These are phyloP conservation scores for Epichloe elymi DNA, from an alignment of 2,329 filamentous ascomycete species.

Conservation along the genomic window DNA sequence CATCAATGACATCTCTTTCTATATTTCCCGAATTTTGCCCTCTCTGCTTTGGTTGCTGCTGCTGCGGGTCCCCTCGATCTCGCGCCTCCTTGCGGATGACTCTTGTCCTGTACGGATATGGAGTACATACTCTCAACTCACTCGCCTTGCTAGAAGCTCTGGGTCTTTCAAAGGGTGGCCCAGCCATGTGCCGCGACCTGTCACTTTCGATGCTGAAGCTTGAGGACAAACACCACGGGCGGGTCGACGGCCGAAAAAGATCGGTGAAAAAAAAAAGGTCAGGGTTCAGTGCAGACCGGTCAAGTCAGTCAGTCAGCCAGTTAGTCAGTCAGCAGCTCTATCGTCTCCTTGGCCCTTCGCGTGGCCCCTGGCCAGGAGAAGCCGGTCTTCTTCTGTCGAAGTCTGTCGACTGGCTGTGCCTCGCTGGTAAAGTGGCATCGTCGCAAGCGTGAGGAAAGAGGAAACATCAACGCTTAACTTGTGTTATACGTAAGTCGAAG, in stretches of 20 bases:
- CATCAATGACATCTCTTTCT: neutral
- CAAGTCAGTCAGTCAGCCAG: neutral
- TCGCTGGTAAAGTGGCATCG: neutral
- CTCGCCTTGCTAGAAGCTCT: neutral
- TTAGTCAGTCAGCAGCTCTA: neutral
- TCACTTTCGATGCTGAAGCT: neutral
- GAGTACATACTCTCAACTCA: neutral
- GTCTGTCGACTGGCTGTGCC: neutral
- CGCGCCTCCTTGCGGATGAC: too few relatives aligned
- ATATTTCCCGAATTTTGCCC: neutral
- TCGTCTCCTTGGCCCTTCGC: neutral
- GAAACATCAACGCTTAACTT: constrained; percentile 11
- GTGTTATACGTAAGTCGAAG: constrained; percentile 5
- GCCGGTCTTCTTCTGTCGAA: neutral
- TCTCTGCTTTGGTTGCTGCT: neutral
- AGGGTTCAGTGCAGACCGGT: neutral
- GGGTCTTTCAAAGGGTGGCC: neutral
- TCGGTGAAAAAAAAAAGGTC: constrained; percentile 2
- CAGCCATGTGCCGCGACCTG: neutral
- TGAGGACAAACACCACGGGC: neutral
- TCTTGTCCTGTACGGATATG: neutral
- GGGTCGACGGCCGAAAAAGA: constrained; percentile 2
- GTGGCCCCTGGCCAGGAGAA: neutral
- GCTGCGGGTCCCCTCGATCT: neutral
- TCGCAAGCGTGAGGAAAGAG: constrained; percentile 14